These are phyloP conservation scores for Plantago major DNA, from an alignment of 257 asterid genomes.

Conservation along the genomic window DNA sequence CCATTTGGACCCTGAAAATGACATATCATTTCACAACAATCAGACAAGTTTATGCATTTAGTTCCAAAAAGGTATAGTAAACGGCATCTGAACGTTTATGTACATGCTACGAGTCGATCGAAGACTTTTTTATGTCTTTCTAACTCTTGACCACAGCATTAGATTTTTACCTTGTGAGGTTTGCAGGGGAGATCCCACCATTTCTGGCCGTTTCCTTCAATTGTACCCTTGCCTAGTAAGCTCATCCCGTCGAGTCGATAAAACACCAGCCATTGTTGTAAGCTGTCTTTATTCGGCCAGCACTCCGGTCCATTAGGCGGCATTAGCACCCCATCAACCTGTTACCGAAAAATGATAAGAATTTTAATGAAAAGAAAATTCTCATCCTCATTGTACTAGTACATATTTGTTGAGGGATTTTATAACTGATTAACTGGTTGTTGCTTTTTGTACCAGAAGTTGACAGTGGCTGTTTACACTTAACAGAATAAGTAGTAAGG, in stretches of 20 bases:
- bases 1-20: constrained; percentile 87
- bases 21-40: constrained; percentile 7
- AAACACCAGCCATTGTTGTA: constrained; percentile 87
- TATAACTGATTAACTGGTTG: no score
- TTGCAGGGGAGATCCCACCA: constrained; percentile 99
- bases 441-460: no score
- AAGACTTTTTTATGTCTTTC: not conserved
- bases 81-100: no score
- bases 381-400: not conserved
- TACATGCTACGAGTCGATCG: not conserved
- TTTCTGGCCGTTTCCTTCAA: constrained; percentile 83
- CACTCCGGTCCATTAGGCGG: constrained; percentile 91
- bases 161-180: constrained; percentile 68
- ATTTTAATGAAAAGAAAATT: no score
- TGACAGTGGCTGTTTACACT: no score
- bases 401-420: not conserved
- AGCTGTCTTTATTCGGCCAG: constrained; percentile 84
- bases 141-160: no score
- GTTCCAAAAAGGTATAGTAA: no score
- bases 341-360: no score
- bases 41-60: not conserved
- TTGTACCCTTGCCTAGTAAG: constrained; percentile 67
- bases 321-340: constrained; percentile 88
- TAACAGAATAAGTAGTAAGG: no score
- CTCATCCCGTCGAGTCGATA: constrained; percentile 66